Evolutionary conservation across 352 stramenopile species (phyloP), one percentile per base, ranked within the genome.

Genomic region (Stramenopiles sp.): DNA sequence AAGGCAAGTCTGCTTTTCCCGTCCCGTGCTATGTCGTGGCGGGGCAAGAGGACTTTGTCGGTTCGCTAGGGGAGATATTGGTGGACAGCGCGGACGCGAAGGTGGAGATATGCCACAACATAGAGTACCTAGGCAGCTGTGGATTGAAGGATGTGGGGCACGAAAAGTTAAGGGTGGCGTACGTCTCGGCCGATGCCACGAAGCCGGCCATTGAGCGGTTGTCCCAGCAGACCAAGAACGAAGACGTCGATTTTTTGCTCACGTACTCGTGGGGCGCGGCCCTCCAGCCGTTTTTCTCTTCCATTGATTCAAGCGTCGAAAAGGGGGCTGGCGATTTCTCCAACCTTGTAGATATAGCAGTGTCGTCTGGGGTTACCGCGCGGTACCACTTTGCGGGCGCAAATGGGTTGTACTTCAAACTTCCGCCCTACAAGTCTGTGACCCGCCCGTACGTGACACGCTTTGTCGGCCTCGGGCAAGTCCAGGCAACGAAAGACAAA

Each of bases 361-460:
- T 53, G 43, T 12, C 43, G 25, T 53, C 43, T 18, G 12, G 12
- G 12, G 12, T 53, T 25, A 53, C 43, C 43, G 25, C 75, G 25
- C 75, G 75, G 4, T 78, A 78, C 32, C 75, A 78, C 32, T 76
- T 78, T 43, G 75, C 68, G 0, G 75, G 36, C 32, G 74, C 68
- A 0, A 73, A 73, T 32, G 73, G 74, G 1, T 12, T 25, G 30
- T 78, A 76, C 35, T 78, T 76, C 25, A 74, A 78, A 32, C 73
- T 71, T 73, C n/a, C 12, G 68, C 75, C 75, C 12, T 78, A 77
- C 31, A 34, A 71, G 6, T 76, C 74, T 37, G 18, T 1, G 1
- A 68, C 68, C 35, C 48, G 32, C n/a, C n/a, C n/a, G 0, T 31
- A 4, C 36, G 69, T 78, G 63, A 76, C 75, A 33, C 68, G 75